Evolutionary conservation across 2,329 filamentous ascomycete species (phyloP).

Genomic region (Chalaropsis ovoidea): DNA sequence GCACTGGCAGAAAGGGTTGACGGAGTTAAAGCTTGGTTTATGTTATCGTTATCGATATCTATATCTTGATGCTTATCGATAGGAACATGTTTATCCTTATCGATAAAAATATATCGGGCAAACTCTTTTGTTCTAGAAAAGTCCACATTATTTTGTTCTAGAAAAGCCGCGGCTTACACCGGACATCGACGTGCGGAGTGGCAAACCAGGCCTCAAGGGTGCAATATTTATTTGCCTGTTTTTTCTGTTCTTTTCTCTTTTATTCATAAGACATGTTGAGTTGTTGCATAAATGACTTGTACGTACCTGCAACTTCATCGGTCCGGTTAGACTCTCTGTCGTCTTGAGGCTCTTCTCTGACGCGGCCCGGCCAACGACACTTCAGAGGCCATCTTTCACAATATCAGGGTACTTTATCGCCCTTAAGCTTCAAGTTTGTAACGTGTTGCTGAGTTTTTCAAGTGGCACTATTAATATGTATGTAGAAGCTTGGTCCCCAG

Average conservation of each 20-base stretch:
- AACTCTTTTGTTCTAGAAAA: too few relatives aligned
- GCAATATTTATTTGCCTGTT: not conserved
- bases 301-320: too few relatives aligned
- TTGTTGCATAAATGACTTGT: too few relatives aligned
- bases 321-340: not conserved
- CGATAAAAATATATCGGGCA: not conserved
- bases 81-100: not conserved
- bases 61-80: not conserved
- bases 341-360: not conserved
- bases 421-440: not conserved
- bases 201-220: not conserved
- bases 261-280: too few relatives aligned
- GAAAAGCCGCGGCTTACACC: not conserved
- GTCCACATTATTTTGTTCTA: not conserved
- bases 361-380: not conserved
- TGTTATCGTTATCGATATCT: not conserved
- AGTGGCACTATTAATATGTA: not conserved
- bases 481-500: not conserved
- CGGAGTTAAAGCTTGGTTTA: too few relatives aligned
- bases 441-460: not conserved
- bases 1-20: too few relatives aligned
- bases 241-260: too few relatives aligned
- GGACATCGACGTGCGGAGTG: not conserved
- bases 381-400: not conserved
- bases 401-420: constrained; percentile 3